Evolutionary conservation across 2,329 filamentous ascomycete species (phyloP).

Genomic region (Pezicula neosporulosa): DNA sequence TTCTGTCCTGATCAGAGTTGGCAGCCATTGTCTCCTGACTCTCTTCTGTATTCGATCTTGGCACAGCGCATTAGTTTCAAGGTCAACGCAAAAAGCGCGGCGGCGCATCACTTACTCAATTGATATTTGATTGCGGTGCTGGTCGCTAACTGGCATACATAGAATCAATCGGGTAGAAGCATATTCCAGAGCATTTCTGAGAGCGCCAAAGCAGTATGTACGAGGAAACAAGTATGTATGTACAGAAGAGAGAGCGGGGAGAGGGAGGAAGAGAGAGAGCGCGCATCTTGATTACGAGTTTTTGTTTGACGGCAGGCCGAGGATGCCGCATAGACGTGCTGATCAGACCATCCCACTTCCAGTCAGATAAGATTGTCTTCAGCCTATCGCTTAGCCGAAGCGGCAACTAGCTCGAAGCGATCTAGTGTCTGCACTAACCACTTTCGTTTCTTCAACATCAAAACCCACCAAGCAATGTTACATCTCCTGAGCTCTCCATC

Average conservation of each 20-base stretch:
- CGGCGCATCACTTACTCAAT: too few species aligned
- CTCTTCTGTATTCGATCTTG: background rate
- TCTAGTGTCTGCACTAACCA: background rate
- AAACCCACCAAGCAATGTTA: background rate
- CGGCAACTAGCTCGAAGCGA: background rate
- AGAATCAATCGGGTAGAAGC: background rate
- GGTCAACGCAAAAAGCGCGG: background rate
- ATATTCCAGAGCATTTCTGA: background rate
- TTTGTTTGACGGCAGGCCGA: background rate
- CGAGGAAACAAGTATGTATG: background rate
- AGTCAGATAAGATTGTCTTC: background rate
- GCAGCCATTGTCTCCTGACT: background rate
- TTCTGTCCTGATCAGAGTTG: slow-evolving; percentile 16
- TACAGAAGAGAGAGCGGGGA: background rate
- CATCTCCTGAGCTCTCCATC: background rate
- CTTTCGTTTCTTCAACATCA: background rate
- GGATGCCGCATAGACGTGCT: background rate
- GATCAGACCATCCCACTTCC: background rate
- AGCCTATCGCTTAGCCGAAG: background rate
- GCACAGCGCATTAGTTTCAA: background rate
- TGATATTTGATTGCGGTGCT: too few species aligned
- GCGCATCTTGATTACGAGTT: too few species aligned
- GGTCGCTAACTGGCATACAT: too few species aligned
- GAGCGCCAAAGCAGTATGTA: background rate
- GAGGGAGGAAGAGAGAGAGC: too few species aligned